Base-by-base conservation (phyloP, 2,329 filamentous ascomycete species). In the Aureobasidium sp. region DNA sequence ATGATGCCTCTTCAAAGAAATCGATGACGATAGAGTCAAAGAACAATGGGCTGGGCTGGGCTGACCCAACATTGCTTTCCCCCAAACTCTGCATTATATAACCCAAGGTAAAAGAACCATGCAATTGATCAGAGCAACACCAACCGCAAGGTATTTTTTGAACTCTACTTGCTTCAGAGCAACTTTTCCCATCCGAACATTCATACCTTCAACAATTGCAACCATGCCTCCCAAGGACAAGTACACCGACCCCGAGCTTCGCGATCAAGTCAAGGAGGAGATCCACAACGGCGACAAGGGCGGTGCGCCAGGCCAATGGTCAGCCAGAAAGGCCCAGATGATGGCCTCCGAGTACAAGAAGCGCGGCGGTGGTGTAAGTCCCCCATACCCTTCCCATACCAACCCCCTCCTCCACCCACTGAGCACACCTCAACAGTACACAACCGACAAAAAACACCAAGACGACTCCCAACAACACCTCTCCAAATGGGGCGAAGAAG, bases 271-370 rank as follows among this genome's bases (percentile, higher is more conserved):
- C 62, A 78, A 79, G 66, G 69, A 78, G 58, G 76, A 79, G 62
- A 71, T 79, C 47, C 71, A 79, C 47, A 64, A 73, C 4, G 64
- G 72, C 45, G 76, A 77, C 63, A 79, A 79, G 63, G 77, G 77
- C 38, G 77, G 77, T 10, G 73, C 73, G 35, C 76, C 77, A 15
- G 76, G 77, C 2, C 75, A 79, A 71, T 79, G 77, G 77, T 77
- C 75, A 47, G 77, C 77, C 3, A 70, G 76, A 29, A 79, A 79
- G 69, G 76, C 64, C 1, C 65, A 67, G 50, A 65, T 67, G 64
- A 66, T 67, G 65, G 65, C 64, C 7, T 53, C 51, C 47, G 43
- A 62, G 11, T 75, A 64, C 29, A 43, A 79, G 67, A 77, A 75
- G 60, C 74, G 76, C 19, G 75, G 75, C 6, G 77, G 77, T 7